Conservation (phyloP, 1,284 basidiomycete genomes). For the Cryptococcus jaspeensis region DNA sequence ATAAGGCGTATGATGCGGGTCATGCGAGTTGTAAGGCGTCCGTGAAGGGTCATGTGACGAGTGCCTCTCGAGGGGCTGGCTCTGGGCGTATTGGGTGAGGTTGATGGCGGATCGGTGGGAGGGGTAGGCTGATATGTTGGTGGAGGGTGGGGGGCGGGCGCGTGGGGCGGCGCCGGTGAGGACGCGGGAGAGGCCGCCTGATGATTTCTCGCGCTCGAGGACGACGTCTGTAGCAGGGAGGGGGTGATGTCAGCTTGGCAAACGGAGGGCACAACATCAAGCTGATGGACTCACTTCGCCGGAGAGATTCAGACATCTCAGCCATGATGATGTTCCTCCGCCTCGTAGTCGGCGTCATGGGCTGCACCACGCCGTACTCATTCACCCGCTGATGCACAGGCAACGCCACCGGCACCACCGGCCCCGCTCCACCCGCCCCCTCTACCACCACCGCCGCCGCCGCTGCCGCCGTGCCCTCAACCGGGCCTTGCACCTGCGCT, state of each 20-base stretch:
- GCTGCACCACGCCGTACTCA: constrained; percentile 31
- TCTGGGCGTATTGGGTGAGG: constrained; percentile 25
- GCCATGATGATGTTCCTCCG: constrained; percentile 45
- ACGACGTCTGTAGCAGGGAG: constrained; percentile 42
- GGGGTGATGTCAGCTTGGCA: background rate
- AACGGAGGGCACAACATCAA: background rate
- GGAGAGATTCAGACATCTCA: constrained; percentile 47
- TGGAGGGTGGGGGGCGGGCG: constrained; percentile 30
- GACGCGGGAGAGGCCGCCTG: constrained; percentile 14
- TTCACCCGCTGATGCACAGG: constrained; percentile 18
- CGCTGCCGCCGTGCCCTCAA: background rate
- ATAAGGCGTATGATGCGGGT: no score
- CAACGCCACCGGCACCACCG: constrained; percentile 6
- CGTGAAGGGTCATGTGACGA: constrained; percentile 15
- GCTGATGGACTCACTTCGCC: constrained; percentile 38
- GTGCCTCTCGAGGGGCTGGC: constrained; percentile 26
- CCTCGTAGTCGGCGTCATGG: constrained; percentile 39
- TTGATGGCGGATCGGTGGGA: constrained; percentile 31
- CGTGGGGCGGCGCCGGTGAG: constrained; percentile 9
- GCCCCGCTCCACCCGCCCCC: background rate
- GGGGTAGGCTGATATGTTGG: constrained; percentile 26
- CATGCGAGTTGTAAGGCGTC: no score
- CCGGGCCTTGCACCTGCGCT: background rate
- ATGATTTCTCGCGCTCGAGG: constrained; percentile 46
- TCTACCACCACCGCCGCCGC: constrained; percentile 1